Evolutionary conservation across 140 eudicot species (phyloP), one percentile per base, ranked within the genome.

Genomic region (Ambrosia hybrid): DNA sequence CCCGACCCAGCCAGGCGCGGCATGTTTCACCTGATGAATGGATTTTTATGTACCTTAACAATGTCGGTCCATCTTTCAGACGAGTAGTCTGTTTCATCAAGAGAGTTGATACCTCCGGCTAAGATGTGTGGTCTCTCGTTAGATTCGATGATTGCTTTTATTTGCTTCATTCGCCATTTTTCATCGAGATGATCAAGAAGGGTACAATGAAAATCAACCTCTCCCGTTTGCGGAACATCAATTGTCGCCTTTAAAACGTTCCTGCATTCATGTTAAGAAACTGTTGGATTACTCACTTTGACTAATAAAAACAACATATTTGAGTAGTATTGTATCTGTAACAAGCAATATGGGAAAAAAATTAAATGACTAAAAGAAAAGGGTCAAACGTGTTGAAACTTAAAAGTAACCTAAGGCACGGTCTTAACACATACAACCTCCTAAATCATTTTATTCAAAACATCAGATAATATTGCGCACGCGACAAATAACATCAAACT

Each of bases 21-120:
- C 51, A 21, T 13, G 4, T 33, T 73, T 61, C 55, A 16, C 52
- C 45, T 9, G 17, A 57, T 53, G 46, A 75, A 6, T 58, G 55
- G 5, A 9, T 48, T 33, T 33, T 48, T 12, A 55, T 3, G 68
- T 65, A 94, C 99, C 95, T 94, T 90, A 26, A 94, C 88, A 41
- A 94, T 94, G 75, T 94, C 99, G 0, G 91, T 94, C 99, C 99
- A 94, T 86, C 99, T 90, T 69, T 94, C 96, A 4, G 85, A 66
- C 3, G 99, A 94, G 76, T 94, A 94, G 76, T 94, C 99, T 17
- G 96, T 83, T 79, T 88, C 95, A 57, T 94, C 97, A 16, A 94
- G 86, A 39, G 99, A 88, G 76, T 91, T 94, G 17, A 94, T 89
- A 21, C 99, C 99, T 73, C 99, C 99, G 0, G 96, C 99, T 78